Conservation (phyloP, 345 rosid species). For the Pugionium cornutum region DNA sequence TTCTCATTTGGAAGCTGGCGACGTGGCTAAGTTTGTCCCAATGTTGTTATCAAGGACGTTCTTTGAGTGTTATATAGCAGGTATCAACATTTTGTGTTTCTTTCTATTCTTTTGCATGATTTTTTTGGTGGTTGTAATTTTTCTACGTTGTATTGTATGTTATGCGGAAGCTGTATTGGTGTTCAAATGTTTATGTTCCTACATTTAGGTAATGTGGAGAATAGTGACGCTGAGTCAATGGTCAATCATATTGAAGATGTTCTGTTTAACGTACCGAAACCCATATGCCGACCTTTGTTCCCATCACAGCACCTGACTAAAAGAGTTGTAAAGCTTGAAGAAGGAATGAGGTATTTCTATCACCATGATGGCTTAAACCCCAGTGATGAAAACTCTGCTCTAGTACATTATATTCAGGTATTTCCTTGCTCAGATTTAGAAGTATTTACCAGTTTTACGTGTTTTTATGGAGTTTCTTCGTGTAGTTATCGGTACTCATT, state of each 20-base stretch:
- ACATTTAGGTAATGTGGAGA: constrained; percentile 69
- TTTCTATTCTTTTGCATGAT: not conserved
- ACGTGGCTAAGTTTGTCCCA: constrained; percentile 72
- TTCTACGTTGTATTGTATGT: not conserved
- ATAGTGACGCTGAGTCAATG: constrained; percentile 67
- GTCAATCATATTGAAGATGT: constrained; percentile 60
- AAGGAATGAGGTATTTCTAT: constrained; percentile 59
- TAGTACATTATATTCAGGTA: constrained; percentile 92
- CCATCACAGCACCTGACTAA: constrained; percentile 81
- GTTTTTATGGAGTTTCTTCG: not conserved
- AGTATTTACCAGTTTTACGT: not conserved
- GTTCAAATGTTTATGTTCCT: constrained; percentile 16
- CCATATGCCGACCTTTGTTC: constrained; percentile 68
- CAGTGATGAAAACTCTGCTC: constrained; percentile 75
- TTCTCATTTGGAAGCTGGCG: constrained; percentile 58
- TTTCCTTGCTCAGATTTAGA: constrained; percentile 8
- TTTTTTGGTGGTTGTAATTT: constrained; percentile 3
- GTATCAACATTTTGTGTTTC: constrained; percentile 35
- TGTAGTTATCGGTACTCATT: constrained; percentile 16
- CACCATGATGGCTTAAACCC: constrained; percentile 74
- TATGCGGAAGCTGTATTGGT: constrained; percentile 19
- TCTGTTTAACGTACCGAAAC: constrained; percentile 58
- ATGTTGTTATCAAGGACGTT: constrained; percentile 73
- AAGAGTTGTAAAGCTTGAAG: constrained; percentile 72
- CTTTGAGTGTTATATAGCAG: constrained; percentile 79